phyloP scores from a whole-genome alignment of 495 filamentous ascomycete genomes.

The Glutinoglossum americanum region DNA sequence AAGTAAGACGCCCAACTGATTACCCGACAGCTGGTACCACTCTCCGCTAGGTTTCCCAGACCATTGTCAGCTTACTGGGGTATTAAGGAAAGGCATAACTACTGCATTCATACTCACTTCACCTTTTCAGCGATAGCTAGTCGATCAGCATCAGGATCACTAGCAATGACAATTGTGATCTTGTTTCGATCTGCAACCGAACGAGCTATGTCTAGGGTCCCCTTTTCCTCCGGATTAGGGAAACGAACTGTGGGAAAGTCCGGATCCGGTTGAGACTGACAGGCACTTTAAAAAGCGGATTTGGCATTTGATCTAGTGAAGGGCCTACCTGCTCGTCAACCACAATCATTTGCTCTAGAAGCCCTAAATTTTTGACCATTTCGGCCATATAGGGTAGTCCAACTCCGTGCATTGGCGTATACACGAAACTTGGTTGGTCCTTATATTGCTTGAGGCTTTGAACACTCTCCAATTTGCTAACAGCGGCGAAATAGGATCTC shows the following conservation, averaged over 20 bases:
- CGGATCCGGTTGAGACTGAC: constrained; percentile 33
- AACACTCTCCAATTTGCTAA: constrained; percentile 17
- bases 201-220: constrained; percentile 43
- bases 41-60: constrained; percentile 12
- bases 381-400: constrained; percentile 29
- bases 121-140: constrained; percentile 45
- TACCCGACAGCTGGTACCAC: constrained; percentile 47
- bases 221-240: constrained; percentile 52
- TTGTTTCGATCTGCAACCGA: constrained; percentile 27
- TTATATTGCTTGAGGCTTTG: constrained; percentile 5
- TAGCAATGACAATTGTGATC: constrained; percentile 35
- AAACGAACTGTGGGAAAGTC: constrained; percentile 50
- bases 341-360: constrained; percentile 20
- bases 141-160: constrained; percentile 54
- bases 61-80: constrained; percentile 1
- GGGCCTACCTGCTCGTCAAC: constrained; percentile 22
- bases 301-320: neutral
- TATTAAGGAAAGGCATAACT: neutral
- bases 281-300: neutral
- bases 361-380: constrained; percentile 24
- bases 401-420: constrained; percentile 53
- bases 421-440: constrained; percentile 28
- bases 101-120: constrained; percentile 12
- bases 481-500: constrained; percentile 21
- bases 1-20: constrained; percentile 44